Base-by-base conservation (phyloP, 2,329 filamentous ascomycete species). In the Exophiala calicioides region DNA sequence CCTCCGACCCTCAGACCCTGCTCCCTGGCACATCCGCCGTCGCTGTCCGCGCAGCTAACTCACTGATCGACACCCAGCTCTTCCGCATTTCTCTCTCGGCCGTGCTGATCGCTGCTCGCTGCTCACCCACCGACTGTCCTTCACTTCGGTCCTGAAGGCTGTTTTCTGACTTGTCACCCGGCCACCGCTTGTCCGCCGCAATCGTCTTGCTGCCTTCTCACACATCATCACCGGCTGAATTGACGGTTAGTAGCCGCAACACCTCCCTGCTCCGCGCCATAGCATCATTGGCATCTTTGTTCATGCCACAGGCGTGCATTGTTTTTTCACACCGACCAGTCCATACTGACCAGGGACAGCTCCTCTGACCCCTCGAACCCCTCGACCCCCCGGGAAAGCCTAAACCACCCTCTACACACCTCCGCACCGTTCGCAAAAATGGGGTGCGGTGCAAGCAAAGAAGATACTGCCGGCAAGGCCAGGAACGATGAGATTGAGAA, bases 391-490 rank as follows among this genome's bases (percentile, higher is more conserved):
- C 21, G 13, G n/a, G 19, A 39, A 31, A 16, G 32, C 15, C 3
- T 20, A 3, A 16, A 30, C 34, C 26, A 27, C 29, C 27, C 20
- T 36, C 26, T 29, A 26, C 6, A 34, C 19, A 31, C n/a, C n/a
- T 31, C 35, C 3, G 55, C 45, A 41, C 60, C 70, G 73, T n/a
- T n/a, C n/a, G 76, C 69, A 85, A 90, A 78, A 65, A 98, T 98
- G 93, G 93, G 93, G 84, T 98, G 93, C 73, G 91, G 91, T 75
- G 95, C 96, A 89, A 97, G 91, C 72, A 95, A 93, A 68, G 93
- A 97, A 79, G 93, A 97, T 77, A 96, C 96, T 86, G 93, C 97
- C 90, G 91, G 93, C 76, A 97, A 96, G 88, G 88, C 90, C 79
- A 86, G 93, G 63, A 97, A 98, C 71, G 93, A 98, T 81, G 91